Percentiles rank a stretch among this genome's conserved stretches.
Conservation (phyloP, 2,329 filamentous ascomycete genomes). For the Penicillium occitanis region DNA sequence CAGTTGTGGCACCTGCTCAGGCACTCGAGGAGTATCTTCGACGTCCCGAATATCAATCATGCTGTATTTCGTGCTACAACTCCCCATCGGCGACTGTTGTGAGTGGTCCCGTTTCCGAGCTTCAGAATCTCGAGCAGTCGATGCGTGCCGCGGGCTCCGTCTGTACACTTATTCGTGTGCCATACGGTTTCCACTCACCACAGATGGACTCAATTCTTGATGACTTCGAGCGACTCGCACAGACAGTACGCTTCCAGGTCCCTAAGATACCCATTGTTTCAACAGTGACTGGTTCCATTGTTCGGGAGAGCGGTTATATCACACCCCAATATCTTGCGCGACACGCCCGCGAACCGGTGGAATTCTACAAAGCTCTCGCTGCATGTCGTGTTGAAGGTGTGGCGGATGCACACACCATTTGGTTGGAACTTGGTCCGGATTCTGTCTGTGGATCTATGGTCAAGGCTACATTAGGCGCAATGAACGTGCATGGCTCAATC, state of each 20-base stretch:
- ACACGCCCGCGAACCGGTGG: background rate
- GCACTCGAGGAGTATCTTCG: background rate
- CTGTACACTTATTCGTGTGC: constrained; percentile 44
- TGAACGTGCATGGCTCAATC: background rate
- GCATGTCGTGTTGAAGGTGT: background rate
- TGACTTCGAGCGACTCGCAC: constrained; percentile 28
- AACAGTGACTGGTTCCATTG: background rate
- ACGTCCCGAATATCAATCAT: constrained; percentile 24
- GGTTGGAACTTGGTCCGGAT: background rate
- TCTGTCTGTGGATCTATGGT: background rate
- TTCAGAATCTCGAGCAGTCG: constrained; percentile 37
- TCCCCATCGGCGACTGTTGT: constrained; percentile 44
- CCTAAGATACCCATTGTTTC: background rate
- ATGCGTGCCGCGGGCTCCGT: constrained; percentile 34
- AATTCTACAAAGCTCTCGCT: background rate
- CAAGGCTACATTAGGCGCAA: background rate
- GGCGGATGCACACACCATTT: background rate
- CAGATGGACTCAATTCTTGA: constrained; percentile 49
- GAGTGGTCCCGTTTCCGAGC: constrained; percentile 37
- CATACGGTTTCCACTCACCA: constrained; percentile 50
- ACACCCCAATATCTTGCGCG: background rate
- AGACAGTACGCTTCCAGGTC: background rate
- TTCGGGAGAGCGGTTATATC: background rate
- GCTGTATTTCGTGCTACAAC: constrained; percentile 37
- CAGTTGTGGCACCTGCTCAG: background rate